Evolutionary conservation across 331 rosid genomes (phyloP).

Genomic region (Pyrus hybrid): DNA sequence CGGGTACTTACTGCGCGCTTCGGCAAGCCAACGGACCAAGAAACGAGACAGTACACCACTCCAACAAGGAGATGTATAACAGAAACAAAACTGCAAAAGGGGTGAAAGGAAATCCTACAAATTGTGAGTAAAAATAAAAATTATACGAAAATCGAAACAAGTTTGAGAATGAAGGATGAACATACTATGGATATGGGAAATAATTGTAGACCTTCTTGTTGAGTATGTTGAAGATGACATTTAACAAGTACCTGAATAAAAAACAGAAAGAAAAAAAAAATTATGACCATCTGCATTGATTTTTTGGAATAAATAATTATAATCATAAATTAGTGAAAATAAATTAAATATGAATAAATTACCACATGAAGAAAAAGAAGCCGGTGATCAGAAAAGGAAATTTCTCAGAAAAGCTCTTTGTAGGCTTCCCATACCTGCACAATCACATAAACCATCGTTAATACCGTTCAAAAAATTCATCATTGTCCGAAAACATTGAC

Average conservation of each 20-base stretch:
- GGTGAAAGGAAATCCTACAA: neutral
- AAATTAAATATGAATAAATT: neutral
- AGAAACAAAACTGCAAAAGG: conserved; percentile 75
- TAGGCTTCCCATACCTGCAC: conserved; percentile 38
- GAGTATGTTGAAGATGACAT: conserved; percentile 88
- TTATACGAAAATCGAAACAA: neutral
- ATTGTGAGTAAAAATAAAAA: neutral
- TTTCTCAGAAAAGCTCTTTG: conserved; percentile 50
- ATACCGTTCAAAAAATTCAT: too few species aligned
- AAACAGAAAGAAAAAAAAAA: neutral
- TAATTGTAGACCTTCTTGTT: conserved; percentile 95
- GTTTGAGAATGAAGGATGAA: conserved; percentile 4
- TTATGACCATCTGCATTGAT: neutral
- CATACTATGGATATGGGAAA: conserved; percentile 95
- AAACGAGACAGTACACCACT: conserved; percentile 69
- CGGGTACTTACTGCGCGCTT: conserved; percentile 76
- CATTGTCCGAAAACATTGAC: too few species aligned
- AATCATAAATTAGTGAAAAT: neutral
- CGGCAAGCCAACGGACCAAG: conserved; percentile 86
- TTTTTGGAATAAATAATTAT: neutral
- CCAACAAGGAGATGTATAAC: conserved; percentile 89
- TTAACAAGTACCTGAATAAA: conserved; percentile 74
- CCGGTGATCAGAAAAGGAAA: conserved; percentile 74
- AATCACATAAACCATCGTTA: too few species aligned
- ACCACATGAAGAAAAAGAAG: conserved; percentile 94